These are phyloP conservation scores for Psilocybe azurescens DNA, from an alignment of 768 basidiomycete species.

Conservation along the genomic window DNA sequence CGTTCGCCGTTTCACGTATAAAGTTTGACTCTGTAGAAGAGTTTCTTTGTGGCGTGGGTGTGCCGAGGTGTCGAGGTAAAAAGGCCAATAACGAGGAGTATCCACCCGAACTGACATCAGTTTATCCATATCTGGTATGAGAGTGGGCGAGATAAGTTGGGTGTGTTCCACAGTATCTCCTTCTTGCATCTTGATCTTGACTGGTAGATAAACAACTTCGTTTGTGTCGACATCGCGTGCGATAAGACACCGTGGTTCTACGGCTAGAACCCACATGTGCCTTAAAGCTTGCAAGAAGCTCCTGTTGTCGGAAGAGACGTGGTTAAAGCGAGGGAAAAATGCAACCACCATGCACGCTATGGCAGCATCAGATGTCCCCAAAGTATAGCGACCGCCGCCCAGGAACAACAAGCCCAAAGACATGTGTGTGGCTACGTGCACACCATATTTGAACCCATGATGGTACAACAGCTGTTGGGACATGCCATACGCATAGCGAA, in stretches of 20 bases:
- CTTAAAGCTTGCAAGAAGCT: constrained; percentile 91
- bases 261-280: constrained; percentile 95
- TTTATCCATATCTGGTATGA: constrained; percentile 87
- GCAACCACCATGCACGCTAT: constrained; percentile 89
- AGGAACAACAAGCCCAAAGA: constrained; percentile 92
- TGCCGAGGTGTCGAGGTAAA: constrained; percentile 78
- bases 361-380: constrained; percentile 91
- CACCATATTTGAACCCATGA: constrained; percentile 80
- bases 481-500: constrained; percentile 91
- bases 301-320: constrained; percentile 83
- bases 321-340: constrained; percentile 90
- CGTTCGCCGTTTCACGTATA: constrained; percentile 91
- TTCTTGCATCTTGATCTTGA: constrained; percentile 85
- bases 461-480: constrained; percentile 66
- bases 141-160: constrained; percentile 88
- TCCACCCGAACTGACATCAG: constrained; percentile 86
- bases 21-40: constrained; percentile 77
- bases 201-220: constrained; percentile 90
- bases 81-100: constrained; percentile 95
- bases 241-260: constrained; percentile 91
- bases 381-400: constrained; percentile 89
- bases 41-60: constrained; percentile 70
- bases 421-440: constrained; percentile 89
- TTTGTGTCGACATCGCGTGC: constrained; percentile 92
- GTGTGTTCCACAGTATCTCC: constrained; percentile 65